phyloP scores from a whole-genome alignment of 2,329 filamentous ascomycete species.

The Phyllosticta paracitricarpa region DNA sequence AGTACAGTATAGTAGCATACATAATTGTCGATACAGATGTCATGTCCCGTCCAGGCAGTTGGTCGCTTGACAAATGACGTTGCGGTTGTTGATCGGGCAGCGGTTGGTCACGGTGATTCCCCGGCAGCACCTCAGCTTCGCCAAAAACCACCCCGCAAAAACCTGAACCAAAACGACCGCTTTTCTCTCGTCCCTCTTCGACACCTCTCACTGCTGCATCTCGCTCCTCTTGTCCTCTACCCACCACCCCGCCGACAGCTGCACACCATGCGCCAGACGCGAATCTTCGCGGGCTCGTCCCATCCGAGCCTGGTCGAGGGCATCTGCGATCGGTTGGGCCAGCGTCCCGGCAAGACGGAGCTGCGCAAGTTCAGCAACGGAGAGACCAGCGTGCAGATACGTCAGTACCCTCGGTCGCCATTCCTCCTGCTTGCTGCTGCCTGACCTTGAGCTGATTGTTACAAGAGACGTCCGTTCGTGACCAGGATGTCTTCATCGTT shows the following conservation, averaged over 20 bases:
- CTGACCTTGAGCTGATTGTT: slow-evolving; percentile 4
- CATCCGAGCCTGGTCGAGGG: slow-evolving; percentile 54
- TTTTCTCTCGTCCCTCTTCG: not conserved
- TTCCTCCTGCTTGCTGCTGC: slow-evolving; percentile 3
- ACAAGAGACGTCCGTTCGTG: slow-evolving; percentile 60
- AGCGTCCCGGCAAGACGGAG: slow-evolving; percentile 48
- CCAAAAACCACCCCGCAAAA: slow-evolving; percentile 7
- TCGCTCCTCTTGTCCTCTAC: not conserved
- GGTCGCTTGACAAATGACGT: not conserved
- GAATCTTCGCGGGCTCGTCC: slow-evolving; percentile 58
- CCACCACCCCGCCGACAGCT: not conserved
- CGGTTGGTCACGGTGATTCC: not conserved
- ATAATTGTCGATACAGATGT: too few species aligned
- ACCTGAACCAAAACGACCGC: not conserved
- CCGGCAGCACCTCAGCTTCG: not conserved
- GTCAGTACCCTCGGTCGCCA: slow-evolving; percentile 25
- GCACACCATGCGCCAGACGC: slow-evolving; percentile 49
- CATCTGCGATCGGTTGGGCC: slow-evolving; percentile 57
- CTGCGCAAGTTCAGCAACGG: slow-evolving; percentile 60
- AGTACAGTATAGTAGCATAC: not conserved
- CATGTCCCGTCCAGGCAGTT: too few species aligned
- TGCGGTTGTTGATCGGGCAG: not conserved
- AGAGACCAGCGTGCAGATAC: slow-evolving; percentile 60
- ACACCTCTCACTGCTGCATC: not conserved
- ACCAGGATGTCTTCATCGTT: slow-evolving; percentile 98